Conservation (phyloP, 1,284 basidiomycete species). For the Ceratobasidium sp. region DNA sequence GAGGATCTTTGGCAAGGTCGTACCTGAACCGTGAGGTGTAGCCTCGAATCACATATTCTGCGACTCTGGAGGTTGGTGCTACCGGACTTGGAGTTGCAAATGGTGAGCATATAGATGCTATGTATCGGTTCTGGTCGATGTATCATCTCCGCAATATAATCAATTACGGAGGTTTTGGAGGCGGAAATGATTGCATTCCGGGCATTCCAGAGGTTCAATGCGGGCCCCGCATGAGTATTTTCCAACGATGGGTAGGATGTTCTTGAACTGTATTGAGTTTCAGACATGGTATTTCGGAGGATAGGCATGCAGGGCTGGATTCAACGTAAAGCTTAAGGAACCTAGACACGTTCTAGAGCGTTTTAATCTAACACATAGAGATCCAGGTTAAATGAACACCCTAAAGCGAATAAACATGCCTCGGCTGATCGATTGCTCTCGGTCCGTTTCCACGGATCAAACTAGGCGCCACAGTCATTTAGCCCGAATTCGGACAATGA, state of each 20-base stretch:
- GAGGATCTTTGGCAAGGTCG: too few relatives aligned
- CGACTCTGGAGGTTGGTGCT: too few relatives aligned
- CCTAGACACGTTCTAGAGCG: neutral
- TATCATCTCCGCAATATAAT: too few relatives aligned
- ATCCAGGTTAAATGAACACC: neutral
- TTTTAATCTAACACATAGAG: neutral
- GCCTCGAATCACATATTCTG: too few relatives aligned
- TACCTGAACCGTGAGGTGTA: too few relatives aligned
- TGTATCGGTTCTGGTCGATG: neutral
- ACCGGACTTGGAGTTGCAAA: too few relatives aligned
- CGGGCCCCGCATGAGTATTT: neutral
- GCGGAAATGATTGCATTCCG: conserved; percentile 5
- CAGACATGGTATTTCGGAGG: neutral
- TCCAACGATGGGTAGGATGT: neutral
- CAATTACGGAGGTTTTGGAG: too few relatives aligned
- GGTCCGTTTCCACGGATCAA: conserved; percentile 28
- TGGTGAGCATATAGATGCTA: neutral
- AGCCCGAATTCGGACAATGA: neutral
- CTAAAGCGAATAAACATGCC: conserved; percentile 23
- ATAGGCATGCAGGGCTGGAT: neutral
- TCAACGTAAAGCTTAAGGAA: too few relatives aligned
- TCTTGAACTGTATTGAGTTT: neutral
- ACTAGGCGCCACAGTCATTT: neutral
- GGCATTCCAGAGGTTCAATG: neutral
- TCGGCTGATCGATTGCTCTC: neutral